phyloP scores from a whole-genome alignment of 1,284 basidiomycete species.

The Apiotrichum siamense region DNA sequence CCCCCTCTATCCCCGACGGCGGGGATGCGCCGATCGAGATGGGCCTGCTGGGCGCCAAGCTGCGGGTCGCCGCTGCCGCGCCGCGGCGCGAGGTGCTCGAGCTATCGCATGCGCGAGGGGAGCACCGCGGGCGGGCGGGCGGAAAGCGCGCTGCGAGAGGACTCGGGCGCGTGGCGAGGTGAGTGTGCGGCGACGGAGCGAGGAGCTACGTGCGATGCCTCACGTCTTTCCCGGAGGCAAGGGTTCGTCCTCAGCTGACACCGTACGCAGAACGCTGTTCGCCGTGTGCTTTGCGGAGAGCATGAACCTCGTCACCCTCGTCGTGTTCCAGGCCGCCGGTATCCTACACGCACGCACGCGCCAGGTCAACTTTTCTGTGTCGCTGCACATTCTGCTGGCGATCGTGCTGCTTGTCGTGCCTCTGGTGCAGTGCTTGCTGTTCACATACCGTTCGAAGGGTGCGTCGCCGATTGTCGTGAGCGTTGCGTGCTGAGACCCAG shows the following conservation, averaged over 20 bases:
- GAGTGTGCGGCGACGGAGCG: too few species aligned
- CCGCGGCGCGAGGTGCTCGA: slow-evolving; percentile 23
- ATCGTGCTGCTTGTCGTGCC: slow-evolving; percentile 43
- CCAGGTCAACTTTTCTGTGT: slow-evolving; percentile 44
- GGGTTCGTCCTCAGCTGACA: too few species aligned
- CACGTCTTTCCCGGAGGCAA: not conserved
- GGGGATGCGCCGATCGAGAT: slow-evolving; percentile 20
- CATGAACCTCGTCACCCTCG: slow-evolving; percentile 43
- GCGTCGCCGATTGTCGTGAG: too few species aligned
- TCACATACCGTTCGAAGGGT: slow-evolving; percentile 45
- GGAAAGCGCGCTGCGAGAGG: slow-evolving; percentile 35
- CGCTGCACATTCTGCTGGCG: slow-evolving; percentile 40
- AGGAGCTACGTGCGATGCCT: not conserved
- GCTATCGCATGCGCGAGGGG: slow-evolving; percentile 20
- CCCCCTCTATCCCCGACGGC: not conserved
- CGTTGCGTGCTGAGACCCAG: too few species aligned
- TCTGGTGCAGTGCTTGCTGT: slow-evolving; percentile 42
- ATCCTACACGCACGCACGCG: slow-evolving; percentile 40
- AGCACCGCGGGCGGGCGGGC: slow-evolving; percentile 7
- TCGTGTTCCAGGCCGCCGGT: slow-evolving; percentile 40
- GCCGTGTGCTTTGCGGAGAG: slow-evolving; percentile 45
- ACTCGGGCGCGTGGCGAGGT: slow-evolving; percentile 35
- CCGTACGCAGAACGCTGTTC: slow-evolving; percentile 35
- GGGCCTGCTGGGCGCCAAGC: slow-evolving; percentile 24
- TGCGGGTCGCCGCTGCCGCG: slow-evolving; percentile 28